Evolutionary conservation across 2,329 filamentous ascomycete species (phyloP).

Genomic region (Fusarium pseudoanthophilum): DNA sequence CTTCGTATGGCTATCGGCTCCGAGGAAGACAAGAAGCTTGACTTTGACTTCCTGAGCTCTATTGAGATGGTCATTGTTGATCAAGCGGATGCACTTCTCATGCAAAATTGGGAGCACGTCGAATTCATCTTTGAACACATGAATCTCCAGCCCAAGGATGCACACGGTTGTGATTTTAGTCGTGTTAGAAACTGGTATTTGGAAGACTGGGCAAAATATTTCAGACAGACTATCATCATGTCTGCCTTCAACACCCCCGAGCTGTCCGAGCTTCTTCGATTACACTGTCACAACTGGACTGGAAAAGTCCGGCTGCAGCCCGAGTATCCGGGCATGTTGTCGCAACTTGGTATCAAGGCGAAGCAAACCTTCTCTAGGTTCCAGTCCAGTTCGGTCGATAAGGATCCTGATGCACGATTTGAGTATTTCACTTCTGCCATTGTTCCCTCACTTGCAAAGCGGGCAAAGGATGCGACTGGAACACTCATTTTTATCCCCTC

Average conservation of each 20-base stretch:
- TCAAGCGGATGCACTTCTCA: constrained; percentile 90
- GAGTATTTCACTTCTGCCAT: constrained; percentile 88
- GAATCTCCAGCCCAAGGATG: constrained; percentile 88
- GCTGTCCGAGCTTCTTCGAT: constrained; percentile 80
- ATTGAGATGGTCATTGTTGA: constrained; percentile 92
- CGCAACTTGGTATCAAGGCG: constrained; percentile 75
- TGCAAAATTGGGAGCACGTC: constrained; percentile 99
- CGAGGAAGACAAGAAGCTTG: constrained; percentile 71
- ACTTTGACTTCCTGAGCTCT: constrained; percentile 92
- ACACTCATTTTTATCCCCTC: constrained; percentile 90
- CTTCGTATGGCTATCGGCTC: constrained; percentile 91
- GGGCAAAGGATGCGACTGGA: constrained; percentile 71
- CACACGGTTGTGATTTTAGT: constrained; percentile 93
- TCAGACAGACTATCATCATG: constrained; percentile 87
- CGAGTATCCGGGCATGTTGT: constrained; percentile 76
- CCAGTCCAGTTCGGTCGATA: constrained; percentile 73
- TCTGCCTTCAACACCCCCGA: constrained; percentile 89
- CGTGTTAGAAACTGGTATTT: constrained; percentile 92
- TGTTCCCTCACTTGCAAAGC: constrained; percentile 77
- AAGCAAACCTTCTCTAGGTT: constrained; percentile 93
- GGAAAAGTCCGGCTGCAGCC: constrained; percentile 81
- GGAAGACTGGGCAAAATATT: constrained; percentile 81
- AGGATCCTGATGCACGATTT: constrained; percentile 89
- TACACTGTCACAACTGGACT: constrained; percentile 80
- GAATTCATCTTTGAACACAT: constrained; percentile 92